Conservation (phyloP, 371 early-diverging fungal genomes). For the Parasitella parasitica region DNA sequence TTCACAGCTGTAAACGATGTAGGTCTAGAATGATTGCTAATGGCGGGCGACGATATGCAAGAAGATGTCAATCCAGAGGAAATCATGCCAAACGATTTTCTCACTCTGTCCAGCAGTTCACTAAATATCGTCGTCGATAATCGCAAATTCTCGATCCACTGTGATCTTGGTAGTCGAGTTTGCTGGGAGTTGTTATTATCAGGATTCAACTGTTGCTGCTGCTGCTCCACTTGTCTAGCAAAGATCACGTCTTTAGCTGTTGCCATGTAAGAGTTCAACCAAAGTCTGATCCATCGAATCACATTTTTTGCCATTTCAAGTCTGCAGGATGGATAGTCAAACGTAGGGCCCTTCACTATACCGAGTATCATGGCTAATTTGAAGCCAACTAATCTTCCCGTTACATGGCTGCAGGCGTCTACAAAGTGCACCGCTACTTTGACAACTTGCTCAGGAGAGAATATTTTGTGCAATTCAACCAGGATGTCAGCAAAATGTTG, state of each 20-base stretch:
- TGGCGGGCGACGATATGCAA: slow-evolving; percentile 31
- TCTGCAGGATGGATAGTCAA: slow-evolving; percentile 55
- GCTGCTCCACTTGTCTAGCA: slow-evolving; percentile 41
- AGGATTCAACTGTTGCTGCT: slow-evolving; percentile 14
- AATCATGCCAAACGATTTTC: slow-evolving; percentile 39
- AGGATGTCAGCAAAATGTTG: slow-evolving; percentile 65
- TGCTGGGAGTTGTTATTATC: slow-evolving; percentile 26
- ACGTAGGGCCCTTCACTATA: slow-evolving; percentile 60
- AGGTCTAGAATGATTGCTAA: slow-evolving; percentile 37
- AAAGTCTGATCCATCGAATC: slow-evolving; percentile 59
- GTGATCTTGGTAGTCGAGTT: slow-evolving; percentile 34
- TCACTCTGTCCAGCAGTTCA: slow-evolving; percentile 56
- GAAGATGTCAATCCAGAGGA: slow-evolving; percentile 33
- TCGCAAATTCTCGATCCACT: slow-evolving; percentile 58
- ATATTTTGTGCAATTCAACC: slow-evolving; percentile 51
- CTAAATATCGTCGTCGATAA: slow-evolving; percentile 54
- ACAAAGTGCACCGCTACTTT: slow-evolving; percentile 53
- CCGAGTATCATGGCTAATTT: slow-evolving; percentile 59
- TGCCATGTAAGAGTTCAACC: slow-evolving; percentile 53
- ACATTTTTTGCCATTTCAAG: slow-evolving; percentile 49
- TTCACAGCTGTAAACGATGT: slow-evolving; percentile 40
- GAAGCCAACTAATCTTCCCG: slow-evolving; percentile 57
- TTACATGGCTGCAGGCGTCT: slow-evolving; percentile 50
- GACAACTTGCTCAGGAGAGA: slow-evolving; percentile 49
- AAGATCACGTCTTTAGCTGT: slow-evolving; percentile 46